phyloP scores from a whole-genome alignment of 2,329 filamentous ascomycete species.

The Trichoderma simmonsii region DNA sequence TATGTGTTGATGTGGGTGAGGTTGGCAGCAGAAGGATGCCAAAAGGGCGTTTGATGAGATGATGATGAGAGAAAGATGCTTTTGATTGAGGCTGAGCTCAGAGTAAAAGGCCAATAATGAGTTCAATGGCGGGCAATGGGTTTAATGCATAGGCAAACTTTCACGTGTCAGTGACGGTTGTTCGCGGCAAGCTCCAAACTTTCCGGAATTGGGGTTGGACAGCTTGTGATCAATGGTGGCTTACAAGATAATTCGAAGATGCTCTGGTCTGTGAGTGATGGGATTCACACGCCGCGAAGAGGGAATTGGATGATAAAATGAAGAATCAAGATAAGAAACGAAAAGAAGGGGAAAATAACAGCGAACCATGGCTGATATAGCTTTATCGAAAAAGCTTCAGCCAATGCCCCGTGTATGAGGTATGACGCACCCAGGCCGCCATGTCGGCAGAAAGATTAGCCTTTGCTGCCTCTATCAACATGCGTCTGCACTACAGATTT shows the following conservation, averaged over 20 bases:
- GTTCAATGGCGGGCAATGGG: neutral
- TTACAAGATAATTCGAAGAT: neutral
- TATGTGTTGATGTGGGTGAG: neutral
- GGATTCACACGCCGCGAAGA: neutral
- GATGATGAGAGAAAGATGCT: neutral
- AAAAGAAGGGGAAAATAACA: neutral
- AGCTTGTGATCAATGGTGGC: neutral
- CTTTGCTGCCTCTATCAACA: neutral
- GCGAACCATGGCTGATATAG: constrained; percentile 13
- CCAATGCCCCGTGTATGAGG: neutral
- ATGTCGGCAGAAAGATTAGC: constrained; percentile 17
- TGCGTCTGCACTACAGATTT: neutral
- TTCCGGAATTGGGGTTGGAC: neutral
- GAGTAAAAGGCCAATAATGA: constrained; percentile 2
- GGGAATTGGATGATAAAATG: neutral
- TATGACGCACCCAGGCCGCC: constrained; percentile 10
- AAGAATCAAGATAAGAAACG: neutral
- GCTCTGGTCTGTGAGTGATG: neutral
- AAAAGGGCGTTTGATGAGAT: neutral
- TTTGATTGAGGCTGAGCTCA: neutral
- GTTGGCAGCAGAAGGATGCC: constrained; percentile 16
- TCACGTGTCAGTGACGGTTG: constrained; percentile 33
- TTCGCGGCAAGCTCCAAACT: constrained; percentile 2
- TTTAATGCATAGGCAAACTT: constrained; percentile 21
- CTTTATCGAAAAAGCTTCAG: neutral